Evolutionary conservation across 805 yeast species (phyloP).

Genomic region (Kodamaea laetipori): DNA sequence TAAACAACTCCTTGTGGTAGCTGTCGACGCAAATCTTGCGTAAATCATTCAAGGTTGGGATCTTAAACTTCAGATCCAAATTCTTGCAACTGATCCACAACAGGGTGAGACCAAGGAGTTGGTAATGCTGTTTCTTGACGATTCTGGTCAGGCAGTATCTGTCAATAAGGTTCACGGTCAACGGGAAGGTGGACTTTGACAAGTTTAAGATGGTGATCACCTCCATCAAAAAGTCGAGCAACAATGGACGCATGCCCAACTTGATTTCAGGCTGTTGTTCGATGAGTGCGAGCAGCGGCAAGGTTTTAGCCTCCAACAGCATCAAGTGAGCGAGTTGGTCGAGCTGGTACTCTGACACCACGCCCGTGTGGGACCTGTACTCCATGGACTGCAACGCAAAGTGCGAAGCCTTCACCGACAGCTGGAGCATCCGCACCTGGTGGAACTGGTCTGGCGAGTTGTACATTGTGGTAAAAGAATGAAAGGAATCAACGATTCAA

Average conservation of each 20-base stretch:
- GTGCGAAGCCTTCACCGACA: constrained; percentile 40
- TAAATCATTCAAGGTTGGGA: constrained; percentile 54
- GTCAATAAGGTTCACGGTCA: constrained; percentile 47
- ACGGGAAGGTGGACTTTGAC: constrained; percentile 44
- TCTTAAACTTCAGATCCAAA: constrained; percentile 57
- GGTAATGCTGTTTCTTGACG: constrained; percentile 49
- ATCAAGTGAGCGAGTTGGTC: constrained; percentile 43
- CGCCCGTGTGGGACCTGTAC: constrained; percentile 37
- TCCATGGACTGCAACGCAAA: constrained; percentile 49
- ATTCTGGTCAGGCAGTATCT: constrained; percentile 47
- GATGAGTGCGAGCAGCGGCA: constrained; percentile 32
- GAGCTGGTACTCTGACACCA: constrained; percentile 43
- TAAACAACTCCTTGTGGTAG: constrained; percentile 56
- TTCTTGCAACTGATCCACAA: constrained; percentile 49
- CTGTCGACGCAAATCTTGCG: constrained; percentile 59
- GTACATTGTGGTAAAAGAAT: constrained; percentile 4
- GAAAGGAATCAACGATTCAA: neutral
- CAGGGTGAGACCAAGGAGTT: constrained; percentile 45
- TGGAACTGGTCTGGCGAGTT: constrained; percentile 37
- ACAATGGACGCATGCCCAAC: constrained; percentile 45
- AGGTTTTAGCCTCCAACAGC: constrained; percentile 22
- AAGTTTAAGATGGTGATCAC: constrained; percentile 44
- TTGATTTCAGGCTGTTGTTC: constrained; percentile 51
- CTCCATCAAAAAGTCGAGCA: constrained; percentile 47
- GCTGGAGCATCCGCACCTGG: constrained; percentile 33